Evolutionary conservation across 1,139 yeast genomes (phyloP), one percentile per base, ranked within the genome.

Genomic region (Yamadazyma triangularis): DNA sequence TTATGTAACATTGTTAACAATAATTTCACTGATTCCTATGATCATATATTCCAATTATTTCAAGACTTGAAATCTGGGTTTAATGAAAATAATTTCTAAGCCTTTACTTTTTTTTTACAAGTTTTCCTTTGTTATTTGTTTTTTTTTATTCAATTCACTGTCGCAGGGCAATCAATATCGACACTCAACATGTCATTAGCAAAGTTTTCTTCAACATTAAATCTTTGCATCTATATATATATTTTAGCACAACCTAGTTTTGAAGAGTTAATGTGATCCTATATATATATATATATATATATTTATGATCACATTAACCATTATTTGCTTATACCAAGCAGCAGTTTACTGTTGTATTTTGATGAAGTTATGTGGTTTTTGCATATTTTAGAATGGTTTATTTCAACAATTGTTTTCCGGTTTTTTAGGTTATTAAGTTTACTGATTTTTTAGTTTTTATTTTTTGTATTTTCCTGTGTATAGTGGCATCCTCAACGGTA

Each of bases 1-100:
- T 71, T 91, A 50, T 82, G 93, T 48, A 89, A 88, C 58, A 75
- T 91, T 51, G 97, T 91, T 38, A 93, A 89, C 61, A 91, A 91
- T 53, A 89, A 89, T 51, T 91, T 81, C 41, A 58, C 71, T 49
- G 63, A 69, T 45, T 62, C 61, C 44, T 61, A 72, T 41, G 62
- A 64, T 23, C 65, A 70, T 36, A 71, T 77, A 42, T 77, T 77
- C 49, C 42, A 50, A 13, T 49, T 62, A 38, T 58, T 63, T 34
- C 52, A 58, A 16, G 59, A 51, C 15, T 48, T 60, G 39, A 50
- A 24, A 15, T 25, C 26, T 5, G 13, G 4, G 30, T 38, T 18
- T 18, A 24, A 29, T 12, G 8, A 13, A 18, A 18, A 18, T 9
- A 7, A 7, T 18, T 18, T 7, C 8, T 7, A 18, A 7, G 20